Percentiles rank a stretch among this genome's conserved stretches.
phyloP scores from a whole-genome alignment of 805 yeast genomes.

The Cyberlindnera galapagoensis region DNA sequence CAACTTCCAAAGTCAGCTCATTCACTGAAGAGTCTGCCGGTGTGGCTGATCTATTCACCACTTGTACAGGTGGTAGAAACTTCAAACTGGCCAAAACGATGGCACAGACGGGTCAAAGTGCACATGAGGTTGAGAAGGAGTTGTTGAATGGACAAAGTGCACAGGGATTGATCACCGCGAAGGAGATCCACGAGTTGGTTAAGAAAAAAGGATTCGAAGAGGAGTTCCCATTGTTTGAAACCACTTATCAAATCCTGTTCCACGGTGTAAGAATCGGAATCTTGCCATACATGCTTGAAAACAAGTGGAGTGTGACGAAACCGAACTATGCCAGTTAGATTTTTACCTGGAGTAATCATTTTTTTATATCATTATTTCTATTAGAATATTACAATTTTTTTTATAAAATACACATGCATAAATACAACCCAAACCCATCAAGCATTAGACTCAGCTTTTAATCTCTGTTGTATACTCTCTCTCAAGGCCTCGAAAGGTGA shows the following conservation, averaged over 20 bases:
- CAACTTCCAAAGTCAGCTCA: slow-evolving; percentile 64
- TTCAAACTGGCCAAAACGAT: slow-evolving; percentile 79
- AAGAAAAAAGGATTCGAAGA: slow-evolving; percentile 21
- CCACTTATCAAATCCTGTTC: slow-evolving; percentile 48
- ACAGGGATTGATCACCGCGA: slow-evolving; percentile 85
- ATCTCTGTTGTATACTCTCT: slow-evolving; percentile 38
- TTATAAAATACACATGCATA: background rate
- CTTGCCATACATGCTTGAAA: slow-evolving; percentile 48
- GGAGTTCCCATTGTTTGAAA: slow-evolving; percentile 52
- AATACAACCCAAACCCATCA: background rate
- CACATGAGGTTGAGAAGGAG: slow-evolving; percentile 73
- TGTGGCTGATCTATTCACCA: slow-evolving; percentile 93
- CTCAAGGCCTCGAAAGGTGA: slow-evolving; percentile 63
- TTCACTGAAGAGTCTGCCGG: slow-evolving; percentile 92
- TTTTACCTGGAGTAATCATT: background rate
- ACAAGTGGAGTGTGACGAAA: slow-evolving; percentile 24
- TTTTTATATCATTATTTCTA: background rate
- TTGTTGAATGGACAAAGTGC: slow-evolving; percentile 90
- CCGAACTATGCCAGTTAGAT: slow-evolving; percentile 13
- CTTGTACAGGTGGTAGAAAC: slow-evolving; percentile 95
- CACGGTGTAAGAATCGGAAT: slow-evolving; percentile 53
- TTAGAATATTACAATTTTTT: background rate
- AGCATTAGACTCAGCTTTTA: slow-evolving; percentile 8
- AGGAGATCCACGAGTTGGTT: slow-evolving; percentile 75
- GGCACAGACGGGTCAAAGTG: slow-evolving; percentile 69